A percentile compares a stretch with the other conserved stretches of the same genome.
phyloP scores from a whole-genome alignment of 768 basidiomycete genomes.

The Xerocomellus intermedius region DNA sequence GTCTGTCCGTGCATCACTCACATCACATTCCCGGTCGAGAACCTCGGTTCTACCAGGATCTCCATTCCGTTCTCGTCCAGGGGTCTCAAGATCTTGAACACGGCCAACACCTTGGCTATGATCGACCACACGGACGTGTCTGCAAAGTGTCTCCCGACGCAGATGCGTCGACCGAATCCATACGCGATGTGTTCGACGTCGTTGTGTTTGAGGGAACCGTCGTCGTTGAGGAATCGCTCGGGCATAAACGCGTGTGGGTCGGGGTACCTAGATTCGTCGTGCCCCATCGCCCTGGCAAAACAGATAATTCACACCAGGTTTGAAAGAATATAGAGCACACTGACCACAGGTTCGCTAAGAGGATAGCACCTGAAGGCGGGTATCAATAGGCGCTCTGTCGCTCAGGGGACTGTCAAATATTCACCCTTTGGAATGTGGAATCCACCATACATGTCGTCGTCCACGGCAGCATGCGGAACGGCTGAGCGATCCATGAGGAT shows the following conservation, averaged over 20 bases:
- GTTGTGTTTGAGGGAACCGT: too few species aligned
- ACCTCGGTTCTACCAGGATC: conserved; percentile 10
- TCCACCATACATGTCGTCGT: conserved; percentile 26
- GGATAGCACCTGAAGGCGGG: neutral
- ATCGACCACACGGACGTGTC: too few species aligned
- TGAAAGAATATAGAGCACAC: neutral
- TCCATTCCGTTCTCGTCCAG: neutral
- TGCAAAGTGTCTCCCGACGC: too few species aligned
- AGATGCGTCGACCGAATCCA: too few species aligned
- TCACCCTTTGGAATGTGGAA: conserved; percentile 47
- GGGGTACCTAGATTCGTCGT: neutral
- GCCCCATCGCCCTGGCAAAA: conserved; percentile 12
- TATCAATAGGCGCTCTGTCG: neutral
- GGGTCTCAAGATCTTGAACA: too few species aligned
- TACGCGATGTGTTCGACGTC: too few species aligned
- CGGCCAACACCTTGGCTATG: too few species aligned
- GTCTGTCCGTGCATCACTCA: neutral
- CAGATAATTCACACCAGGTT: neutral
- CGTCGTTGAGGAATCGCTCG: too few species aligned
- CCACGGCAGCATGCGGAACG: neutral
- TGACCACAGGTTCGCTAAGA: conserved; percentile 11
- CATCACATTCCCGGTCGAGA: conserved; percentile 7
- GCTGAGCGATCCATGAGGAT: neutral
- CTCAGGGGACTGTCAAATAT: neutral
- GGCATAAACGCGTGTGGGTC: too few species aligned